Conservation (phyloP, 1,284 basidiomycete species). For the Irpex lacteus region DNA sequence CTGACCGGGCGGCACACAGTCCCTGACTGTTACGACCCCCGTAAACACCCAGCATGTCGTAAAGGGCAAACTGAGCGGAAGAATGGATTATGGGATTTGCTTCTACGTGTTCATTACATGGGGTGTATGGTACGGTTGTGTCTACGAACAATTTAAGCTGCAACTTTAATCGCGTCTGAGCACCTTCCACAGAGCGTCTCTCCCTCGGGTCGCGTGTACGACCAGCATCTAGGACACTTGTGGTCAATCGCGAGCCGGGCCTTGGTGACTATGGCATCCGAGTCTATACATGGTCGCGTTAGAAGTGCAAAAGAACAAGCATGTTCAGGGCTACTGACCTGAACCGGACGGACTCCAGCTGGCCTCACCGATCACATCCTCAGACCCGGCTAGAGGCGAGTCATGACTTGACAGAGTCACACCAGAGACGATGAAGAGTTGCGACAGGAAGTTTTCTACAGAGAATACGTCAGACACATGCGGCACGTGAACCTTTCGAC, state of each 20-base stretch:
- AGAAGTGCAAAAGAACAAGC: background rate
- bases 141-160: slow-evolving; percentile 1
- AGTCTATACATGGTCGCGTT: background rate
- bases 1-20: slow-evolving; percentile 1
- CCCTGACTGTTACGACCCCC: background rate
- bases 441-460: slow-evolving; percentile 60
- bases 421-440: slow-evolving; percentile 77
- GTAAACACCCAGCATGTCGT: background rate
- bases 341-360: background rate
- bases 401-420: slow-evolving; percentile 37
- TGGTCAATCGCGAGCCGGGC: slow-evolving; percentile 49
- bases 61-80: background rate
- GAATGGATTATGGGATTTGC: background rate
- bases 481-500: background rate
- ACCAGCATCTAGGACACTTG: slow-evolving; percentile 85
- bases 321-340: background rate
- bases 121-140: background rate
- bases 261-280: slow-evolving; percentile 20
- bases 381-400: background rate
- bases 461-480: background rate
- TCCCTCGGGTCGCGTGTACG: slow-evolving; percentile 46
- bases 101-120: background rate
- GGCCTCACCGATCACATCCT: background rate
- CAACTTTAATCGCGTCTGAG: slow-evolving; percentile 22
- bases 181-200: slow-evolving; percentile 65